A percentile compares a stretch with the other conserved stretches of the same genome.
Evolutionary conservation across 768 basidiomycete genomes (phyloP).

Genomic region (Hebeloma cylindrosporum): DNA sequence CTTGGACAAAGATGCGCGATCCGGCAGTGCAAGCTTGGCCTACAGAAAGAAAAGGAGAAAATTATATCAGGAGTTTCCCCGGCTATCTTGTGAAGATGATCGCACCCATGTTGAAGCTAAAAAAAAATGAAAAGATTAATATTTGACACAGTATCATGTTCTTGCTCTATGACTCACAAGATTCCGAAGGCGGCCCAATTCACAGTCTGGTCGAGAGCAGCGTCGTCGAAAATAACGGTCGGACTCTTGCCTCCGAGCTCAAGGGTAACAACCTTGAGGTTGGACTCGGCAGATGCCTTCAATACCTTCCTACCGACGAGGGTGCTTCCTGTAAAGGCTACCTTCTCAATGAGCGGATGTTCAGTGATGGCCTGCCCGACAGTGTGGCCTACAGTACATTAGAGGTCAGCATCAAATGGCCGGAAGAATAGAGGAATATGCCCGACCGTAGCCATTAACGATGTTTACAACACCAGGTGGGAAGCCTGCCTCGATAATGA

Average conservation of each 20-base stretch:
- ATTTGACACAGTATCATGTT: neutral
- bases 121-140: conserved; percentile 22
- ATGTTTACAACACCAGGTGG: conserved; percentile 77
- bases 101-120: conserved; percentile 31
- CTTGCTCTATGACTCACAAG: conserved; percentile 50
- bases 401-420: neutral
- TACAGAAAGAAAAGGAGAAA: conserved; percentile 35
- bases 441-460: conserved; percentile 61
- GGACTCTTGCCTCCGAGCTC: conserved; percentile 73
- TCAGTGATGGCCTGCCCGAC: conserved; percentile 67
- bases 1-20: conserved; percentile 80
- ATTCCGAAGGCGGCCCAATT: conserved; percentile 67
- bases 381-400: conserved; percentile 35
- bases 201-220: conserved; percentile 61
- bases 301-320: conserved; percentile 68
- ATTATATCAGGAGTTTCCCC: conserved; percentile 30
- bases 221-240: conserved; percentile 64
- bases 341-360: conserved; percentile 65
- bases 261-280: conserved; percentile 73
- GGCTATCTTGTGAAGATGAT: neutral
- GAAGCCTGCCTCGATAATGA: conserved; percentile 71
- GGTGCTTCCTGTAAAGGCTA: conserved; percentile 80
- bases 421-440: neutral
- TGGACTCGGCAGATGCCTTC: conserved; percentile 69
- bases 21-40: conserved; percentile 81